phyloP scores from a whole-genome alignment of 495 filamentous ascomycete species.

The Aspergillus hancockii region DNA sequence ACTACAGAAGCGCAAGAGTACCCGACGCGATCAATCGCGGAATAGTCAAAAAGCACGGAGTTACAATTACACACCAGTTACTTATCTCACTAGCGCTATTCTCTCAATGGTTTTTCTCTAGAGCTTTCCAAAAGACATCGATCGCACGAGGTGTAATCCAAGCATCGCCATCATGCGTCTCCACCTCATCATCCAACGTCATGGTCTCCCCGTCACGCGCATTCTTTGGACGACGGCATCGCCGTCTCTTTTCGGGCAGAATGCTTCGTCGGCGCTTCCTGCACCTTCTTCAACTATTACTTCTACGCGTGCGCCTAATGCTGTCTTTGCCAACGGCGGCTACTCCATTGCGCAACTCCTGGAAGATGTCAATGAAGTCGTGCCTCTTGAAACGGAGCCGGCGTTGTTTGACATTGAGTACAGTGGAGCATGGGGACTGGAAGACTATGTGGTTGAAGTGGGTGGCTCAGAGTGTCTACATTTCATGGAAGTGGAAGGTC shows the following conservation, averaged over 20 bases:
- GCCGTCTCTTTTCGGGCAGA: slow-evolving; percentile 36
- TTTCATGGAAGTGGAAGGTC: slow-evolving; percentile 68
- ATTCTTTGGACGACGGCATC: slow-evolving; percentile 68
- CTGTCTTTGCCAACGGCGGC: slow-evolving; percentile 51
- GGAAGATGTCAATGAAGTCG: slow-evolving; percentile 76
- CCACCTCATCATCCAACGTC: slow-evolving; percentile 76
- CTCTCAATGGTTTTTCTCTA: neutral
- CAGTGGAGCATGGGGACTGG: slow-evolving; percentile 74
- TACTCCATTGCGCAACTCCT: slow-evolving; percentile 80
- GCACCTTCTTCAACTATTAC: slow-evolving; percentile 38
- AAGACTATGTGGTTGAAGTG: slow-evolving; percentile 90
- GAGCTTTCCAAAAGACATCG: neutral
- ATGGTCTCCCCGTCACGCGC: slow-evolving; percentile 72
- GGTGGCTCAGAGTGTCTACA: slow-evolving; percentile 86
- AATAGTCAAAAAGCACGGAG: neutral
- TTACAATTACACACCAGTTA: neutral
- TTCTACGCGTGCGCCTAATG: slow-evolving; percentile 41
- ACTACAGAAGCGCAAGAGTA: neutral
- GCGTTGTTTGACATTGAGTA: slow-evolving; percentile 36
- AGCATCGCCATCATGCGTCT: slow-evolving; percentile 65
- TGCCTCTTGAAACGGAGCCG: slow-evolving; percentile 75
- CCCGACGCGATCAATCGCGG: neutral
- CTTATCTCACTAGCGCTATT: neutral
- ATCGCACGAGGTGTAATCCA: neutral
- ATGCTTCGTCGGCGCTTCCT: slow-evolving; percentile 24